Evolutionary conservation across 345 rosid species (phyloP), one percentile per base, ranked within the genome.

Genomic region (Populus tremula): DNA sequence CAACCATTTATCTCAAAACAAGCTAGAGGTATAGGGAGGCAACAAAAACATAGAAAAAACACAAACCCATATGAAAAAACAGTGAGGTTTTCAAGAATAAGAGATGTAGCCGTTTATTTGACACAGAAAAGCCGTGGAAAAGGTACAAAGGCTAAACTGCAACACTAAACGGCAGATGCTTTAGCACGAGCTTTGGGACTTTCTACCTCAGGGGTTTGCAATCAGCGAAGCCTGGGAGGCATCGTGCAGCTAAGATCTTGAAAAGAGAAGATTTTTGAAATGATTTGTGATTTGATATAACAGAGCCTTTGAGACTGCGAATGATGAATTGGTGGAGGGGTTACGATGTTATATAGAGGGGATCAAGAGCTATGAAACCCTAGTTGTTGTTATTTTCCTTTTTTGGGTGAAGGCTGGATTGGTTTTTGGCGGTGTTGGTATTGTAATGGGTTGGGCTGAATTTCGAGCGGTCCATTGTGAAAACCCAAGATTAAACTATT

Each of bases 11-110:
- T 29, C 14, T 56, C 4, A 54, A 84, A 89, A 82, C 82, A 79
- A 80, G 92, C 90, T 86, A 85, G 83, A 89, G 89, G 90, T 83
- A 87, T 83, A 59, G 74, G 72, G 87, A 86, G 86, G 87, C 89
- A 84, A 67, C 23, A 35, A 36, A 36, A 63, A 63, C 2, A 59
- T 3, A 43, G 6, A 75, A 31, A 16, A 31, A 2, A 33, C 31
- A 69, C 20, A 69, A 6, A 5, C 27, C 1, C 23, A 17, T 8
- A 67, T 3, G 12, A 8, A n/a, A 18, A 8, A 27, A 17, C 4
- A 3, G 1, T 12, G 3, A 25, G 33, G 4, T 56, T 2, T 5
- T 4, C 14, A 25, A 13, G 3, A 5, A 9, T 14, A 35, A 2
- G 56, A 77, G 54, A 83, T 91, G 56, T 93, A 18, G 92, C 92